These are phyloP conservation scores for Closterium sp. DNA, from an alignment of 139 green algal genomes.

Conservation along the genomic window DNA sequence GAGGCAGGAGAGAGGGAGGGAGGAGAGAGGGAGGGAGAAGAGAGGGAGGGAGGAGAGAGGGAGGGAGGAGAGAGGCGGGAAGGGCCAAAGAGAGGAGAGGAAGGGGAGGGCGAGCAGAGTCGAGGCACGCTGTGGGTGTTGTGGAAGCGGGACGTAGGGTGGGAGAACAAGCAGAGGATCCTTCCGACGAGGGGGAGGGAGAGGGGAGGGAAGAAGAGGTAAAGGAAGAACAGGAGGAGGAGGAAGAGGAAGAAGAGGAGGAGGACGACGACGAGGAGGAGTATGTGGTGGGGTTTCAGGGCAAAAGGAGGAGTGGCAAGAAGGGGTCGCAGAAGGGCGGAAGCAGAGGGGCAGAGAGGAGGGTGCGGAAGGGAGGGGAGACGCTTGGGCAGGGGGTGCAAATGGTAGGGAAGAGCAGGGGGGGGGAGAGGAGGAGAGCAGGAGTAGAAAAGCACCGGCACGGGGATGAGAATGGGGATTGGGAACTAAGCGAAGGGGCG, in stretches of 20 bases:
- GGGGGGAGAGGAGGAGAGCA: neutral
- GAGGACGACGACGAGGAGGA: neutral
- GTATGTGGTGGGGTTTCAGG: neutral
- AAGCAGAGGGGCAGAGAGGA: neutral
- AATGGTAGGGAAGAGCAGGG: neutral
- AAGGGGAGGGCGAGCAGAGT: neutral
- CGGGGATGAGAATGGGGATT: neutral
- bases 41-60: neutral
- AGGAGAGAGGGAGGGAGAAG: neutral
- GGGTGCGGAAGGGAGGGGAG: neutral
- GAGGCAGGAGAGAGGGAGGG: neutral
- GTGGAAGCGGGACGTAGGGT: neutral
- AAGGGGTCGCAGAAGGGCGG: neutral
- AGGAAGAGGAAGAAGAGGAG: neutral
- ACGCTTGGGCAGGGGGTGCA: neutral
- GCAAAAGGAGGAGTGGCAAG: neutral
- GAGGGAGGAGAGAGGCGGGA: neutral
- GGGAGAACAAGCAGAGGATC: neutral
- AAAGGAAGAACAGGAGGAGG: neutral
- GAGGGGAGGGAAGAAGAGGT: neutral
- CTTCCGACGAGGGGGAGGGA: neutral
- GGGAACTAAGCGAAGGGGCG: neutral
- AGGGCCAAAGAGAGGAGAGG: neutral
- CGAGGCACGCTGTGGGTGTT: neutral
- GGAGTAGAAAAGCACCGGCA: neutral